Conservation (phyloP, 2,329 filamentous ascomycete genomes). For the Salinomyces thailandicus region DNA sequence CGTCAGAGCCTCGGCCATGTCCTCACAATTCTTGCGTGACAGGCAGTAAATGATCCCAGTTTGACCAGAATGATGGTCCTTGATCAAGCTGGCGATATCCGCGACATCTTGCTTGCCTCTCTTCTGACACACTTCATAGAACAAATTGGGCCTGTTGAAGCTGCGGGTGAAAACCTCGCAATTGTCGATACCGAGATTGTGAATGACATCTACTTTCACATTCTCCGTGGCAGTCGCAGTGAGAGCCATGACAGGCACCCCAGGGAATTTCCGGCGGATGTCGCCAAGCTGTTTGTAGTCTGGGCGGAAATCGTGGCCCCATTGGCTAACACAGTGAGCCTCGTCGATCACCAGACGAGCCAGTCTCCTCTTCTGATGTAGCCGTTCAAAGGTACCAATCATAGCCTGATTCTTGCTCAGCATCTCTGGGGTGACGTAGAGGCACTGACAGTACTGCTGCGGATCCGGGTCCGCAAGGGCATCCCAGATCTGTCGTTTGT, state of each 20-base stretch:
- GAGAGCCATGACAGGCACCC: constrained; percentile 83
- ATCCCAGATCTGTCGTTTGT: constrained; percentile 56
- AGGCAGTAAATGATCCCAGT: constrained; percentile 92
- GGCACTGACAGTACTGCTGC: constrained; percentile 68
- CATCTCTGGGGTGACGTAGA: constrained; percentile 98
- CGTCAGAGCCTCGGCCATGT: constrained; percentile 59
- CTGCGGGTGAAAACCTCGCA: constrained; percentile 81
- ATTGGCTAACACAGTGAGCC: constrained; percentile 98
- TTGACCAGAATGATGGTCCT: constrained; percentile 55
- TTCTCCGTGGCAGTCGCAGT: constrained; percentile 92
- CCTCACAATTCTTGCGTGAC: constrained; percentile 72
- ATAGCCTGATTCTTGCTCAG: constrained; percentile 69
- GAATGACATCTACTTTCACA: constrained; percentile 82
- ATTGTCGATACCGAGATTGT: constrained; percentile 72
- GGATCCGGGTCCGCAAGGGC: constrained; percentile 53
- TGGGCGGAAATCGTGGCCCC: constrained; percentile 95
- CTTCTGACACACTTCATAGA: constrained; percentile 74
- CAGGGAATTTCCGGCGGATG: constrained; percentile 59
- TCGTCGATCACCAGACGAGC: constrained; percentile 94
- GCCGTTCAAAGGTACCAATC: constrained; percentile 50
- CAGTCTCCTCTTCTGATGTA: constrained; percentile 63
- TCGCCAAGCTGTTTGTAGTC: constrained; percentile 84
- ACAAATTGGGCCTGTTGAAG: constrained; percentile 93
- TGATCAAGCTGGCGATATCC: constrained; percentile 56
- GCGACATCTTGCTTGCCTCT: constrained; percentile 44